Evolutionary conservation across 169 alveolate genomes (phyloP), one percentile per base, ranked within the genome.

Genomic region (Eimeria falciformis): DNA sequence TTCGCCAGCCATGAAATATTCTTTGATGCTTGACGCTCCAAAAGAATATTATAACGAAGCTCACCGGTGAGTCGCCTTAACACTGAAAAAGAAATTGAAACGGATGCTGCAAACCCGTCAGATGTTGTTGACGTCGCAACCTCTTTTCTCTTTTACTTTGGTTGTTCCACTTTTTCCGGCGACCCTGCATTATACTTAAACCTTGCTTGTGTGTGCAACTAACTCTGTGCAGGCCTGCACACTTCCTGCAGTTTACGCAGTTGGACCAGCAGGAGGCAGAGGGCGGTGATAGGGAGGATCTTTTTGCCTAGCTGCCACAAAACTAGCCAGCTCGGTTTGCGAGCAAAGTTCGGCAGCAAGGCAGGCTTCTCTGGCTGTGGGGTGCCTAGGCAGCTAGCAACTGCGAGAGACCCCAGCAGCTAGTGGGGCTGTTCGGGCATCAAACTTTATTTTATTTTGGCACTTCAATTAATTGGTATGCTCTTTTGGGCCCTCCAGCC

Each of bases 1-100:
- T 93, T 96, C 97, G 62, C 95, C 96, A 47, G 96, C 96, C 92
- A 98, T 98, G 98, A 97, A 97, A 85, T 99, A 98, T 94, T 96
- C 97, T 46, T 95, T 98, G 18, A 96, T 94, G 68, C 93, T 99
- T 11, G 99, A 97, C 71, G 97, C 96, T 45, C 99, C 99, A 5
- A 97, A 97, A 85, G 99, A 98, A 68, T 99, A 98, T 95, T 99
- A 98, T 95, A 98, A 98, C 92, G 99, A 99, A 91, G 92, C 97
- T 58, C 99, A 99, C 96, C 96, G 99, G 91, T 98, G 88, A 25
- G 97, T 94, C 98, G 97, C 94, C 81, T 98, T n/a, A n/a, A n/a
- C n/a, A n/a, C n/a, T n/a, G n/a, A n/a, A n/a, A n/a, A n/a, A n/a
- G n/a, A n/a, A n/a, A n/a, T n/a, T n/a, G n/a, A n/a, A n/a, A n/a